phyloP scores from a whole-genome alignment of 345 rosid genomes.

The Brassica carinata region DNA sequence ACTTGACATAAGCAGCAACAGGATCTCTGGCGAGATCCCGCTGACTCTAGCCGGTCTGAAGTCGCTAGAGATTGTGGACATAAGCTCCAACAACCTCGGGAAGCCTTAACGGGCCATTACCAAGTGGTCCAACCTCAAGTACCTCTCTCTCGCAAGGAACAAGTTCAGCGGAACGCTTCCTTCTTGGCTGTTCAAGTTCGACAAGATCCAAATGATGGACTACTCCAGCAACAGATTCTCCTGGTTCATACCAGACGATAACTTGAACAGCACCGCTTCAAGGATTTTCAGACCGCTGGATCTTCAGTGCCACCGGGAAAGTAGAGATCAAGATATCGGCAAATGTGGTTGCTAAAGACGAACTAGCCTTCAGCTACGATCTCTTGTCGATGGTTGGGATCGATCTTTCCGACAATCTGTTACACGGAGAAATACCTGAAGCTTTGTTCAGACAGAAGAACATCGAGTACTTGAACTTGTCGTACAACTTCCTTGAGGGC shows the following conservation, averaged over 20 bases:
- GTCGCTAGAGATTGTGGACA: constrained; percentile 85
- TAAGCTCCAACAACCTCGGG: constrained; percentile 87
- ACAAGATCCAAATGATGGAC: constrained; percentile 70
- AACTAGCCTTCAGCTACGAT: constrained; percentile 61
- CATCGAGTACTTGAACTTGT: constrained; percentile 75
- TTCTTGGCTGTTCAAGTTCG: constrained; percentile 73
- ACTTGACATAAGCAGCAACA: constrained; percentile 79
- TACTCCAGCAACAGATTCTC: constrained; percentile 80
- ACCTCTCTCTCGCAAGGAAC: constrained; percentile 76
- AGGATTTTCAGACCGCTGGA: constrained; percentile 49
- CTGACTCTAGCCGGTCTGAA: constrained; percentile 83
- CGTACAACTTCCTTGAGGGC: constrained; percentile 79
- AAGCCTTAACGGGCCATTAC: constrained; percentile 73
- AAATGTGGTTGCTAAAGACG: constrained; percentile 51
- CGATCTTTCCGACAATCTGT: constrained; percentile 72
- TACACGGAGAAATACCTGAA: constrained; percentile 72
- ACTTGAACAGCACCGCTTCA: constrained; percentile 64
- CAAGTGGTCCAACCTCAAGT: constrained; percentile 81
- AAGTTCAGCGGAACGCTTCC: constrained; percentile 77
- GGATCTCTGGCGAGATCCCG: constrained; percentile 83
- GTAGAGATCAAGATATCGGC: constrained; percentile 53
- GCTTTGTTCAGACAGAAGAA: constrained; percentile 69
- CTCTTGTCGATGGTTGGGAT: constrained; percentile 59
- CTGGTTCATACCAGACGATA: constrained; percentile 75
- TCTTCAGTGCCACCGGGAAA: constrained; percentile 36